phyloP scores from a whole-genome alignment of 768 basidiomycete genomes.

The Boletus speciosus region DNA sequence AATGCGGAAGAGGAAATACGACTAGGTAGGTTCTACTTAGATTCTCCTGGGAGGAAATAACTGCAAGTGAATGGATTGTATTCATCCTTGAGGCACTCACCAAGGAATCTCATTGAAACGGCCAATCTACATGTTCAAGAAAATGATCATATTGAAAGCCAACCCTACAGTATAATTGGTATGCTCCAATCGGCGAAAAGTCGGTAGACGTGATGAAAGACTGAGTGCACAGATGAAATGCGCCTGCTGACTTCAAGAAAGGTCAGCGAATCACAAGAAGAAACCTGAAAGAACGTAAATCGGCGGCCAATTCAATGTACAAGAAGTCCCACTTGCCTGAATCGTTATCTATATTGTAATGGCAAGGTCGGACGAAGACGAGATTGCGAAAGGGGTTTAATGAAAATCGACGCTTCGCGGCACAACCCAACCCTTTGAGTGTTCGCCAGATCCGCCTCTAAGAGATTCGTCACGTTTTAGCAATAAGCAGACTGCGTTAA shows the following conservation, averaged over 20 bases:
- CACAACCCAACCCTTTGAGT: slow-evolving; percentile 10
- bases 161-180: background rate
- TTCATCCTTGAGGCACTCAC: slow-evolving; percentile 10
- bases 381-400: slow-evolving; percentile 14
- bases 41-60: background rate
- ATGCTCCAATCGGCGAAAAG: background rate
- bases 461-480: background rate
- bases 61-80: background rate
- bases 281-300: slow-evolving; percentile 11
- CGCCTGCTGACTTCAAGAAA: background rate
- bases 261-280: slow-evolving; percentile 5
- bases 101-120: background rate
- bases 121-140: background rate
- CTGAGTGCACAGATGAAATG: background rate
- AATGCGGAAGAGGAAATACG: background rate
- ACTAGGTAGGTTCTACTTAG: background rate
- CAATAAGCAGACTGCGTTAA: background rate
- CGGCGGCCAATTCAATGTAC: background rate
- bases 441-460: slow-evolving; percentile 20
- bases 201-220: slow-evolving; percentile 2
- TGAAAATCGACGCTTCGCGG: slow-evolving; percentile 15
- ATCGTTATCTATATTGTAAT: slow-evolving; percentile 16
- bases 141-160: slow-evolving; percentile 1
- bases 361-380: slow-evolving; percentile 18
- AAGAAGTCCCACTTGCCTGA: slow-evolving; percentile 16